These are phyloP conservation scores for Sarocladiaceae sp. DNA, from an alignment of 2,329 filamentous ascomycete genomes.

Conservation along the genomic window DNA sequence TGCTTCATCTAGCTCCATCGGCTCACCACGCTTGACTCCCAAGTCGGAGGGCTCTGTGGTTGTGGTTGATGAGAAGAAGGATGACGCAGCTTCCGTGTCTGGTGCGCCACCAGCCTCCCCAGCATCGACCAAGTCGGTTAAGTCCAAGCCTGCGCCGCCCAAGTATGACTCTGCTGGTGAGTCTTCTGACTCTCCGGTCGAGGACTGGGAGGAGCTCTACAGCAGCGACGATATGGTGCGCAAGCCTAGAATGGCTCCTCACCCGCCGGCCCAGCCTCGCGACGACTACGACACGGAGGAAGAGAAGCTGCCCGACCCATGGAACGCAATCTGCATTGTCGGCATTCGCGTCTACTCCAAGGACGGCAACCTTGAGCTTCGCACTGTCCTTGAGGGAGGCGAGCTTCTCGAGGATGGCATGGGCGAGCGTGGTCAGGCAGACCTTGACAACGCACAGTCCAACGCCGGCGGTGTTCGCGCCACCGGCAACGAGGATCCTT, in stretches of 20 bases:
- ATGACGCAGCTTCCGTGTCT: constrained; percentile 26
- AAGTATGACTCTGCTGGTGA: constrained; percentile 45
- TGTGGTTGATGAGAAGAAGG: constrained; percentile 23
- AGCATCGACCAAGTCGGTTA: constrained; percentile 9
- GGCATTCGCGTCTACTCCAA: constrained; percentile 59
- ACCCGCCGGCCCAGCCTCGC: constrained; percentile 25
- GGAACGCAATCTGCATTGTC: constrained; percentile 60
- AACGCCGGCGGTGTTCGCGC: constrained; percentile 47
- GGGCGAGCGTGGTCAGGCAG: constrained; percentile 51
- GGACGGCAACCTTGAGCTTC: constrained; percentile 49
- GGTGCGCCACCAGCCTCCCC: constrained; percentile 17
- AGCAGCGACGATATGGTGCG: constrained; percentile 54
- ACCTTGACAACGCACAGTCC: constrained; percentile 53
- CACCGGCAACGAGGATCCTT: background rate
- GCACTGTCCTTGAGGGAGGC: constrained; percentile 52
- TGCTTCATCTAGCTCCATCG: constrained; percentile 24
- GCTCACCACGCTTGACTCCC: constrained; percentile 27
- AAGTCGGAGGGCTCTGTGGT: constrained; percentile 24
- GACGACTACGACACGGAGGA: constrained; percentile 51
- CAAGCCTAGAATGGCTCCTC: constrained; percentile 39
- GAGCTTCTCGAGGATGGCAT: constrained; percentile 50
- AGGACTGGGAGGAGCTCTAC: constrained; percentile 57
- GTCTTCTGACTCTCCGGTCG: constrained; percentile 55
- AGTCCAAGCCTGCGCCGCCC: constrained; percentile 14
- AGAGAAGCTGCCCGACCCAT: constrained; percentile 51